Percentiles rank a stretch among this genome's conserved stretches.
Evolutionary conservation across 1,284 basidiomycete species (phyloP).

Genomic region (Puccinia hordei): DNA sequence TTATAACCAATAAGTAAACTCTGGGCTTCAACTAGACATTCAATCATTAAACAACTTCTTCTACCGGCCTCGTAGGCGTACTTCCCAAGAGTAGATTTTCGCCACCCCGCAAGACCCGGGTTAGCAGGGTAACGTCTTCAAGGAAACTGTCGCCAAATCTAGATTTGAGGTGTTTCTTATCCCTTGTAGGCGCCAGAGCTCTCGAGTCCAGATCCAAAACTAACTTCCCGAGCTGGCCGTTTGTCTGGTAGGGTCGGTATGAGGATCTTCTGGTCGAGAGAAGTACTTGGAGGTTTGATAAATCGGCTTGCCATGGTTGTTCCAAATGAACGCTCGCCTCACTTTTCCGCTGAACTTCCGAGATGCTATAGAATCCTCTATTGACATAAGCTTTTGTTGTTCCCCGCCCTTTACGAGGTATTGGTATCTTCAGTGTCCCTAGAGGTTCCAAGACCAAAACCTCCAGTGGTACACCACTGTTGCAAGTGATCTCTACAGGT

Average conservation of each 20-base stretch:
- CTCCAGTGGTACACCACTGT: slow-evolving; percentile 8
- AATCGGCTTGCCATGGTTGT: slow-evolving; percentile 8
- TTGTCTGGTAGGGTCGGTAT: neutral
- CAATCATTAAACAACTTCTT: neutral
- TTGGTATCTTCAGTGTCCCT: slow-evolving; percentile 12
- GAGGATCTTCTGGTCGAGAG: slow-evolving; percentile 6
- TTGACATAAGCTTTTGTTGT: slow-evolving; percentile 7
- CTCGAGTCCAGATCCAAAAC: neutral
- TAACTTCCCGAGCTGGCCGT: neutral
- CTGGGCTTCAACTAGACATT: too few species aligned
- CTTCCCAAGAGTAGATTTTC: neutral
- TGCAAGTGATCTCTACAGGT: slow-evolving; percentile 7
- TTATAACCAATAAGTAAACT: too few species aligned
- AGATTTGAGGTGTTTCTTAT: neutral
- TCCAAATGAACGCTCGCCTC: slow-evolving; percentile 11
- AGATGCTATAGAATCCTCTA: neutral
- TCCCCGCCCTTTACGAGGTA: neutral
- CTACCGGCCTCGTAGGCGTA: neutral
- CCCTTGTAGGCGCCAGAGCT: neutral
- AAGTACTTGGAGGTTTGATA: slow-evolving; percentile 11
- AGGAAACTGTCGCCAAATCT: neutral
- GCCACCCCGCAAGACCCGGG: slow-evolving; percentile 8
- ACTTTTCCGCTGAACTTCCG: neutral
- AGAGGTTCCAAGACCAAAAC: slow-evolving; percentile 7
- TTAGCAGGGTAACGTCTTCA: neutral